A percentile compares a stretch with the other conserved stretches of the same genome.
These are phyloP conservation scores for Cladobotryum mycophilum DNA, from an alignment of 2,329 filamentous ascomycete species.

Conservation along the genomic window DNA sequence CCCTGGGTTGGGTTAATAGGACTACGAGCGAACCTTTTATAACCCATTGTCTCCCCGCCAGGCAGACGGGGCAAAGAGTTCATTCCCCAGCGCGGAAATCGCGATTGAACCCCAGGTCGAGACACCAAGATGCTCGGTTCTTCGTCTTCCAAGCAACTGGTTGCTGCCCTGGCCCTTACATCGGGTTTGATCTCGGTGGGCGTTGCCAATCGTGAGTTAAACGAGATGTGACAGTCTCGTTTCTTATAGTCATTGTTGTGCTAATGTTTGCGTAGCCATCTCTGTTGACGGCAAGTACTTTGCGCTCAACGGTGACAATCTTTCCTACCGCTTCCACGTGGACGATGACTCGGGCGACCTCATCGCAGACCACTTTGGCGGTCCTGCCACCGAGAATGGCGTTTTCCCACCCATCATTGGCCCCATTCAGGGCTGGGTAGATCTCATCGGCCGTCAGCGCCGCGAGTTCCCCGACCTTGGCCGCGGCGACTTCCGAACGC, in stretches of 20 bases:
- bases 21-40: neutral
- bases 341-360: slow-evolving; percentile 50
- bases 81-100: neutral
- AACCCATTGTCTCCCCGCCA: neutral
- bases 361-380: slow-evolving; percentile 56
- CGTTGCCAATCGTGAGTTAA: slow-evolving; percentile 9
- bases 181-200: slow-evolving; percentile 2
- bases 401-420: slow-evolving; percentile 31
- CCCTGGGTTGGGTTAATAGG: neutral
- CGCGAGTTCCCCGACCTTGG: slow-evolving; percentile 61
- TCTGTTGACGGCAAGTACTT: slow-evolving; percentile 50
- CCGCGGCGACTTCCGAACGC: slow-evolving; percentile 55
- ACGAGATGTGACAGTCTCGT: neutral
- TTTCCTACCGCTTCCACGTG: slow-evolving; percentile 60
- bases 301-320: slow-evolving; percentile 46
- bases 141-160: slow-evolving; percentile 1
- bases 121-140: slow-evolving; percentile 1
- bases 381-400: slow-evolving; percentile 44
- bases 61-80: neutral
- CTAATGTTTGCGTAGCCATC: slow-evolving; percentile 34
- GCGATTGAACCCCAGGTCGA: neutral
- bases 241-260: neutral
- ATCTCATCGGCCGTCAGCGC: slow-evolving; percentile 42
- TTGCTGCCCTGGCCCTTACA: slow-evolving; percentile 5
- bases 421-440: slow-evolving; percentile 45